A percentile compares a stretch with the other conserved stretches of the same genome.
These are phyloP conservation scores for Solanum boliviense DNA, from an alignment of 257 asterid species.

Conservation along the genomic window DNA sequence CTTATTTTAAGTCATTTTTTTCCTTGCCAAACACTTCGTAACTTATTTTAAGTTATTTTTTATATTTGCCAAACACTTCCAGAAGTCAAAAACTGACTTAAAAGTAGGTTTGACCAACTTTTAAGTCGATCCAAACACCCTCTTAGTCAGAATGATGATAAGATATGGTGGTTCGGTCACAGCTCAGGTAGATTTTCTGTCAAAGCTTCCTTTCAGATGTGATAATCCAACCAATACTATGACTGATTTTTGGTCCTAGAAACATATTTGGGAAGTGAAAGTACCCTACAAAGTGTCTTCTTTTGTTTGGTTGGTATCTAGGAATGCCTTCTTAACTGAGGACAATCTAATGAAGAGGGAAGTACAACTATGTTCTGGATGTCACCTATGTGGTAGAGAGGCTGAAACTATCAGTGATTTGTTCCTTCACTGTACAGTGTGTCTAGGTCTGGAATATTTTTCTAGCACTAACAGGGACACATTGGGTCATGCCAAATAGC, in stretches of 20 bases:
- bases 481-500: not conserved
- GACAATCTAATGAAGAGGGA: not conserved
- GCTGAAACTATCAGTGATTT: not conserved
- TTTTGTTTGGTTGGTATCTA: not conserved
- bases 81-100: too few relatives aligned
- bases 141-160: not conserved
- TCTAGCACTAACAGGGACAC: not conserved
- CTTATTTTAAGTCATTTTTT: too few relatives aligned
- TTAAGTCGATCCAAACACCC: too few relatives aligned
- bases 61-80: too few relatives aligned
- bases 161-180: not conserved
- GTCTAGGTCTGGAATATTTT: not conserved
- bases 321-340: not conserved
- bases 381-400: not conserved
- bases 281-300: not conserved
- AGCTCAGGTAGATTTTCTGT: not conserved
- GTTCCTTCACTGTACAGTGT: not conserved
- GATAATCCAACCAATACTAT: not conserved
- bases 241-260: not conserved
- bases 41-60: too few relatives aligned
- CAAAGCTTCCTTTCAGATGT: not conserved
- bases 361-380: not conserved
- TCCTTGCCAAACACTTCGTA: too few relatives aligned
- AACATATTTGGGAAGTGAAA: not conserved
- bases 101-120: too few relatives aligned